phyloP scores from a whole-genome alignment of 1,284 basidiomycete species.

The Omphalotus olearius region DNA sequence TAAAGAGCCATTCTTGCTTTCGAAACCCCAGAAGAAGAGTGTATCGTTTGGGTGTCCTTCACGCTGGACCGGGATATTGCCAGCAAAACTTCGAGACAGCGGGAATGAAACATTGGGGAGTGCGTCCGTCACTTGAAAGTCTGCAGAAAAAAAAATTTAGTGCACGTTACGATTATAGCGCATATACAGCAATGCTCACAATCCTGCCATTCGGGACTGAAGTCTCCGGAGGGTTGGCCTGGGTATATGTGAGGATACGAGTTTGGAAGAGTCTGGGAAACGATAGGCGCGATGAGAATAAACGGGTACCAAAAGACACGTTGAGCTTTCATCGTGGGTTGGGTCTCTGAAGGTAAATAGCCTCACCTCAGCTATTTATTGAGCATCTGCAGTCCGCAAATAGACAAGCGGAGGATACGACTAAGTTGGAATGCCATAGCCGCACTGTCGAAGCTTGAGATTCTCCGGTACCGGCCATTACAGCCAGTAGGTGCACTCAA shows the following conservation, averaged over 20 bases:
- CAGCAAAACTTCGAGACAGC: constrained; percentile 55
- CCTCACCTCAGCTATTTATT: too few species aligned
- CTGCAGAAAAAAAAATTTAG: constrained; percentile 24
- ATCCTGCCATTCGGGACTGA: constrained; percentile 57
- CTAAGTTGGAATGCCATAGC: too few species aligned
- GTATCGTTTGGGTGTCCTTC: constrained; percentile 64
- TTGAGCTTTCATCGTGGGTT: too few species aligned
- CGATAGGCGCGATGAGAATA: too few species aligned
- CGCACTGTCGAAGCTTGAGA: too few species aligned
- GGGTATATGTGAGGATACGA: constrained; percentile 48
- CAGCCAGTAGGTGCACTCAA: too few species aligned
- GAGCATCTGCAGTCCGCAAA: too few species aligned
- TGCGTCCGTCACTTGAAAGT: constrained; percentile 49
- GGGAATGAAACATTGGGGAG: constrained; percentile 65
- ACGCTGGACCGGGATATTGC: constrained; percentile 63
- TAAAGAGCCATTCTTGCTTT: constrained; percentile 56
- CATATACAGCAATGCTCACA: constrained; percentile 35
- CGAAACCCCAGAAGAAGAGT: constrained; percentile 70
- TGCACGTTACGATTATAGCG: neutral
- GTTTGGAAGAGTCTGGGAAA: constrained; percentile 29
- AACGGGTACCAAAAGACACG: too few species aligned
- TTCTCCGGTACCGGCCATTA: too few species aligned
- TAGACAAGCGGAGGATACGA: too few species aligned
- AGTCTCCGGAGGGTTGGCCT: constrained; percentile 46
- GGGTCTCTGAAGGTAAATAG: too few species aligned